These are phyloP conservation scores for Podospora pseudocomata DNA, from an alignment of 495 filamentous ascomycete species.

Conservation along the genomic window DNA sequence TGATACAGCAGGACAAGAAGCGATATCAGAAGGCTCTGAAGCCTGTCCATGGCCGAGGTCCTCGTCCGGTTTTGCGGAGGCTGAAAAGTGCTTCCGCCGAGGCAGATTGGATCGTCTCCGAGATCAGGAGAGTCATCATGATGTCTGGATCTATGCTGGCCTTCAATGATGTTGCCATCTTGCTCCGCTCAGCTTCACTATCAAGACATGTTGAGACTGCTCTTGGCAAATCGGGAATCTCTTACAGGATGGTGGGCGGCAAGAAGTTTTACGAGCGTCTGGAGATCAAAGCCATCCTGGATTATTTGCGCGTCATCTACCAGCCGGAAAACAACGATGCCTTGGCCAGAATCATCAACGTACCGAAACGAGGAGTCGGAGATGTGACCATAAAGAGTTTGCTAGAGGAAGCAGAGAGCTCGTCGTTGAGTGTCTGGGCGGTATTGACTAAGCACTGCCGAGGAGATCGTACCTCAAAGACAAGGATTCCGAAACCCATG, in stretches of 20 bases:
- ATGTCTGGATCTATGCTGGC: constrained; percentile 70
- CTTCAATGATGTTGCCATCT: constrained; percentile 76
- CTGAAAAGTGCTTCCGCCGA: constrained; percentile 70
- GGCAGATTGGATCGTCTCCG: constrained; percentile 82
- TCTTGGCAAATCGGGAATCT: constrained; percentile 78
- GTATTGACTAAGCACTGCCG: constrained; percentile 66
- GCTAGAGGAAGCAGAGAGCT: constrained; percentile 68
- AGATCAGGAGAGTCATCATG: constrained; percentile 68
- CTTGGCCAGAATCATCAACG: constrained; percentile 77
- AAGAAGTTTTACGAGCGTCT: constrained; percentile 86
- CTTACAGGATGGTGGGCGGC: constrained; percentile 93
- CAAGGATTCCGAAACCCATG: constrained; percentile 63
- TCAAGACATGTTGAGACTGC: constrained; percentile 82
- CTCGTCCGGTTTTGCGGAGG: constrained; percentile 77
- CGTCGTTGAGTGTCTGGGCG: constrained; percentile 69
- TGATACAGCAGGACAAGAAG: constrained; percentile 87
- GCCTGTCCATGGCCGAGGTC: constrained; percentile 76
- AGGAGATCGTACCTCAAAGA: constrained; percentile 61
- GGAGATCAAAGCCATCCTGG: constrained; percentile 84
- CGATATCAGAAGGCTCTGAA: constrained; percentile 74
- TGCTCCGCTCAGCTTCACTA: constrained; percentile 78
- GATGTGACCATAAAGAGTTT: constrained; percentile 71
- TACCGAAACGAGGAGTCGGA: constrained; percentile 76
- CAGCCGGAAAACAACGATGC: constrained; percentile 90
- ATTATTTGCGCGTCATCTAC: constrained; percentile 83